Base-by-base conservation (phyloP, 371 early-diverging fungal genomes). In the Apophysomyces sp. region DNA sequence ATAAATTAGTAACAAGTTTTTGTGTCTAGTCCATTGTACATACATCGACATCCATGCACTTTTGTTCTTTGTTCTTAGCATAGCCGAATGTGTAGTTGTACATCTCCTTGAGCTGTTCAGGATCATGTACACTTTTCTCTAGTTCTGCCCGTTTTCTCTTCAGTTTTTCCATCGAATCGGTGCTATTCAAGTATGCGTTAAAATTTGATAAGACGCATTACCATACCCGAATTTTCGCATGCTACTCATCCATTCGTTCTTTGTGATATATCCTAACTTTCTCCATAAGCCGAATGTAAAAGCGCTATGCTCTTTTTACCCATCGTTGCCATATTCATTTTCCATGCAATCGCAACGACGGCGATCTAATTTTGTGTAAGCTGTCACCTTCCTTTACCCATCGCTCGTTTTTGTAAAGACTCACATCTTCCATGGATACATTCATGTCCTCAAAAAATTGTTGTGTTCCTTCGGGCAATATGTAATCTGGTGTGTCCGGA, bases 31-130 rank as follows among this genome's bases (percentile, higher is more conserved):
- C 21, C 49, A 5, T 13, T 9, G 49, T 44, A 44, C 49, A 66
- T 76, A 86, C 87, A 52, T 91, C 91, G 6, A 88, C 66, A 57
- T 77, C 78, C 77, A 91, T 80, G 73, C 84, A 86, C 58, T 87
- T 87, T 68, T 85, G 86, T 40, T 85, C 88, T 52, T 76, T 74
- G 65, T 86, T 87, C 60, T 88, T 88, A 31, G 85, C 87, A 76
- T 86, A 91, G 44, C 69, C 79, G 61, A 91, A 91, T 2, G 86
- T 79, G 58, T 83, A 91, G 37, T 81, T 78, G 61, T 89, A 89
- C 75, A 91, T 69, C 56, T 87, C 86, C 58, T 81, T 81, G 56
- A 85, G 77, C n/a, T 83, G 64, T 8, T 70, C 67, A 1, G 85
- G 73, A 52, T 85, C 77, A 11, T 76, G 62, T 51, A 78, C 62